Base-by-base conservation (phyloP, 208 protist genomes). In the Crithidia bombi region DNA sequence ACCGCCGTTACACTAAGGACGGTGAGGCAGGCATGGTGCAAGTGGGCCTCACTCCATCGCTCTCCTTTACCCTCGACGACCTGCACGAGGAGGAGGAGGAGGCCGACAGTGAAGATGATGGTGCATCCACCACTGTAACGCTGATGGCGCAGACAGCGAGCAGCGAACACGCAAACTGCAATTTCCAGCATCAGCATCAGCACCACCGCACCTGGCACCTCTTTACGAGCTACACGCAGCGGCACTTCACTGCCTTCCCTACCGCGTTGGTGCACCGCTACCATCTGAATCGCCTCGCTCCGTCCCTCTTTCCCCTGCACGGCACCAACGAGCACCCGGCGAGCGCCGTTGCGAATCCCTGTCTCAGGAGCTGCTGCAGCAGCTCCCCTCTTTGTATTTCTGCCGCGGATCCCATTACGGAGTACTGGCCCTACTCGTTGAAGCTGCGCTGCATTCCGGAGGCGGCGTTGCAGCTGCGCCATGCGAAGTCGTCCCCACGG, bases 261-360 rank as follows among this genome's bases (percentile, higher is more conserved):
- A 96, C 91, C 12, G 91, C 91, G 6, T 76, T 93, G 0, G 78
- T 83, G 26, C 91, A 96, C 51, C 86, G 91, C 32, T 92, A 94
- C 54, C 91, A 96, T 55, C 75, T 96, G 4, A 63, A 90, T 54
- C 69, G 61, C 30, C 73, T 96, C 15, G 87, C 91, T 0, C 77
- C 85, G 0, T 51, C 50, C 7, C 74, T 91, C 38, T 94, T 96
- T 36, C 90, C 90, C 6, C 47, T 85, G 39, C 33, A 12, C 19
- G 63, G 63, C n/a, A 6, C 5, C 23, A 36, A 26, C 28, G 39
- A 39, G 14, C 9, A 2, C 41, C 12, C 41, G n/a, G 2, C 38
- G 26, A 23, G 1, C 23, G 7, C 25, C 9, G 11, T n/a, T 33
- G 32, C 17, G n/a, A 43, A 43, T 43, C 38, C n/a, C n/a, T n/a